Percentiles rank a stretch among this genome's conserved stretches.
Conservation (phyloP, 2,329 filamentous ascomycete genomes). For the Corynespora cassiicola region DNA sequence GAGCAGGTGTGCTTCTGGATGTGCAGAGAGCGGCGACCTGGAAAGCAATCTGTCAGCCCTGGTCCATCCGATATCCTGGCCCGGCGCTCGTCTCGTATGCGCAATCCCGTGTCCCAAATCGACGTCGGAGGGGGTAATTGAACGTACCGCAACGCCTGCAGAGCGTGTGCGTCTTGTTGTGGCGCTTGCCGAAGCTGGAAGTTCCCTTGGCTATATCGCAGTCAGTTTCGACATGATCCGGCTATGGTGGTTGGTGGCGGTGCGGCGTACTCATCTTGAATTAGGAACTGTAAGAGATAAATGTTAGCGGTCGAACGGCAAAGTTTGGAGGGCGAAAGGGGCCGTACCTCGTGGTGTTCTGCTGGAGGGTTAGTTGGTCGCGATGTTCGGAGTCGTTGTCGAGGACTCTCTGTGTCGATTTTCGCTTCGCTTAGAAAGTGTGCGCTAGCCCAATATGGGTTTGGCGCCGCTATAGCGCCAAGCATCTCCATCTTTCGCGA, state of each 20-base stretch:
- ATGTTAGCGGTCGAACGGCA: conserved; percentile 26
- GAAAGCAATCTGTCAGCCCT: conserved; percentile 37
- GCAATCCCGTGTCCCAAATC: conserved; percentile 14
- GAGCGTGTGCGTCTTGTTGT: conserved; percentile 72
- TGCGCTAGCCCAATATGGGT: conserved; percentile 12
- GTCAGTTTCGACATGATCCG: conserved; percentile 52
- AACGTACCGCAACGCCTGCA: conserved; percentile 97
- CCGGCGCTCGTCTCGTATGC: conserved; percentile 8
- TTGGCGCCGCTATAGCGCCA: conserved; percentile 1
- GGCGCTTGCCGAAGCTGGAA: conserved; percentile 28
- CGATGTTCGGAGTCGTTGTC: conserved; percentile 11
- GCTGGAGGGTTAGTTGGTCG: conserved; percentile 44
- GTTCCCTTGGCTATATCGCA: conserved; percentile 68
- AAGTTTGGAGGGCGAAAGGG: conserved; percentile 3
- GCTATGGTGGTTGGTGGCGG: conserved; percentile 27
- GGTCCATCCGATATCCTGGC: conserved; percentile 21
- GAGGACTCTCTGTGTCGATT: conserved; percentile 8
- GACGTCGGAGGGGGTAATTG: conserved; percentile 15
- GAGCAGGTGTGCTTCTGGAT: conserved; percentile 99
- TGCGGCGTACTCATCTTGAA: conserved; percentile 65
- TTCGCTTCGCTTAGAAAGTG: conserved; percentile 16
- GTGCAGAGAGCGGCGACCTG: conserved; percentile 96
- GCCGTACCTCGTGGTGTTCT: conserved; percentile 45
- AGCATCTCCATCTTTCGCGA: conserved; percentile 1
- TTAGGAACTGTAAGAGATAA: conserved; percentile 49